Evolutionary conservation across 257 asterid genomes (phyloP), one percentile per base, ranked within the genome.

Genomic region (Penstemon eatonii): DNA sequence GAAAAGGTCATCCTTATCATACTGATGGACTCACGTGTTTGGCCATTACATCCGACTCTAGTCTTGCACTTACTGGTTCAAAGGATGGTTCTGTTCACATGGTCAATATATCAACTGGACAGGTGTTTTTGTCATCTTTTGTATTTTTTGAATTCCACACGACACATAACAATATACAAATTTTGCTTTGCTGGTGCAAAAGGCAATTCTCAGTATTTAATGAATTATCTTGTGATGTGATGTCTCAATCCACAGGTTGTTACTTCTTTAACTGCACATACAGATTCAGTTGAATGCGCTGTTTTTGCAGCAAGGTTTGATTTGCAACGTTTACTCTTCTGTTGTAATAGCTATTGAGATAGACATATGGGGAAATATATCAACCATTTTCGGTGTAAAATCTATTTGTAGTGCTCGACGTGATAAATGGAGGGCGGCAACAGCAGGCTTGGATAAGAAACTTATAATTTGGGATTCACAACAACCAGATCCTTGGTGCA

Each of bases 381-480:
- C 49, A 68, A 44, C 56, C 11, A 81, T 43, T 15, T 40, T 37
- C 78, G 41, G 36, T 49, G 50, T 68, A 37, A 69, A 52, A 46
- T 65, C 5, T 66, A 5, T 42, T 70, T 63, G 74, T 81, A 92
- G 98, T 75, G 76, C 86, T 54, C 84, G 85, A 18, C 81, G 89
- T 50, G 82, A 74, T 57, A 66, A 73, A 54, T 78, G 84, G 86
- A 84, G 79, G 77, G 97, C 81, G 45, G 98, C 97, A 71, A 90
- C 96, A 3, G 99, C 96, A 56, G 83, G 96, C 79, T 75, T 86
- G 96, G 98, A 92, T 80, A 77, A 77, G 70, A 92, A 90, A 81
- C 97, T 92, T 44, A 76, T 85, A 62, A 75, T 92, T 37, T 92
- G 98, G 98, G 97, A 92, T 75, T 62, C 83, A 49, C 89, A 79